Evolutionary conservation across 2,329 filamentous ascomycete species (phyloP), one percentile per base, ranked within the genome.

Genomic region (Myriosclerotinia duriaeana): DNA sequence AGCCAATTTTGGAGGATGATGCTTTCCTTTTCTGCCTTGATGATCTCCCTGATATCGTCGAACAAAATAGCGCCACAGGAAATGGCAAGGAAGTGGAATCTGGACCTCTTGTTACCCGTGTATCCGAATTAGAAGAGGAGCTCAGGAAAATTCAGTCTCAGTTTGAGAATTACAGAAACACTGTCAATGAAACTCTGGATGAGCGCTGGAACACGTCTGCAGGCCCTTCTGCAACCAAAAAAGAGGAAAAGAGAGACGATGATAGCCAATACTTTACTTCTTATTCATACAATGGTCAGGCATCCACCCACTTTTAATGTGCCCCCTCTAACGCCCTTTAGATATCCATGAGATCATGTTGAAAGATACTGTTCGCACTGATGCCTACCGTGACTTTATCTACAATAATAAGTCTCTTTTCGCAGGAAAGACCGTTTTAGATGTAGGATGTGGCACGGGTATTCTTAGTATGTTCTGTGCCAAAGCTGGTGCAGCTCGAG

Each of bases 281-380:
- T 0, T 89, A 89, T 75, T 83, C 86, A 17, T 84, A 84, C 75
- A 93, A 84, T 85, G 87, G 22, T 89, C 85, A 71, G 71, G 69
- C 64, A 65, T 50, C 17, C 26, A 11, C 36, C 12, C 22, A 42
- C n/a, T 12, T 42, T 50, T 53, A 54, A 65, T 71, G 66, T 71
- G 12, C n/a, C 26, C 38, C 26, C 15, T 46, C 60, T 58, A 55
- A 54, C 38, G 9, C 30, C 34, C 15, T 20, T 20, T n/a, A 90
- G 91, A 92, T 66, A 97, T 98, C 66, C 93, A 98, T 77, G 92
- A 97, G 76, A 93, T 90, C 9, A 98, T 98, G 93, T 84, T 98
- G 69, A 96, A 97, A 77, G 93, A 98, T 75, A 83, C 86, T 0
- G 84, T 97, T 52, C 89, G 93, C 62, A 98, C 93, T 14, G 91